phyloP scores from a whole-genome alignment of 2,329 filamentous ascomycete species.

The Cytospora leucostoma region DNA sequence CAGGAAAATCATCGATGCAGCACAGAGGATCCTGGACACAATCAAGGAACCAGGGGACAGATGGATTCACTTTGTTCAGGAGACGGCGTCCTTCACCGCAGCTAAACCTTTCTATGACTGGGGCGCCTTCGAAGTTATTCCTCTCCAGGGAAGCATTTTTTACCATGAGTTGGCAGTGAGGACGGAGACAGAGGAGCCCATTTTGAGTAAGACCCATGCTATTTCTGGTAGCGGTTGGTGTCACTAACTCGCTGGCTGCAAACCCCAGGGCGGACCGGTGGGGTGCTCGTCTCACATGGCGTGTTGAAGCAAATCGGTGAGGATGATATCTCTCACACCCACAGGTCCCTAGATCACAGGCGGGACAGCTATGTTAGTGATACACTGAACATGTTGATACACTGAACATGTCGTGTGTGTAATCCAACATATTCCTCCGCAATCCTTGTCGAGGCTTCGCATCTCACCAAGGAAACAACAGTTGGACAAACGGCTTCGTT shows the following conservation, averaged over 20 bases:
- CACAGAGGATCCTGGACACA: conserved; percentile 13
- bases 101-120: conserved; percentile 33
- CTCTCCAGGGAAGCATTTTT: conserved; percentile 27
- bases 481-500: conserved; percentile 31
- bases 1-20: conserved; percentile 20
- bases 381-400: conserved; percentile 7
- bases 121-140: conserved; percentile 32
- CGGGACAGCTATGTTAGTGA: conserved; percentile 1
- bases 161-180: conserved; percentile 29
- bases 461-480: conserved; percentile 24
- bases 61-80: conserved; percentile 30
- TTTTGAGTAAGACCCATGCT: not conserved
- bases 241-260: not conserved
- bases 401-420: conserved; percentile 3
- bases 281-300: conserved; percentile 10
- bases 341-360: conserved; percentile 6
- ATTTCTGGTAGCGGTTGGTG: not conserved
- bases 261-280: not conserved
- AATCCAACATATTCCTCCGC: too few species aligned
- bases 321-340: not conserved
- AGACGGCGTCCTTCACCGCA: conserved; percentile 11
- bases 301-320: conserved; percentile 1
- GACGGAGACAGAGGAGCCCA: conserved; percentile 25
- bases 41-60: conserved; percentile 15
- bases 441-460: not conserved